These are phyloP conservation scores for Rutstroemia sp. DNA, from an alignment of 2,329 filamentous ascomycete genomes.

Conservation along the genomic window DNA sequence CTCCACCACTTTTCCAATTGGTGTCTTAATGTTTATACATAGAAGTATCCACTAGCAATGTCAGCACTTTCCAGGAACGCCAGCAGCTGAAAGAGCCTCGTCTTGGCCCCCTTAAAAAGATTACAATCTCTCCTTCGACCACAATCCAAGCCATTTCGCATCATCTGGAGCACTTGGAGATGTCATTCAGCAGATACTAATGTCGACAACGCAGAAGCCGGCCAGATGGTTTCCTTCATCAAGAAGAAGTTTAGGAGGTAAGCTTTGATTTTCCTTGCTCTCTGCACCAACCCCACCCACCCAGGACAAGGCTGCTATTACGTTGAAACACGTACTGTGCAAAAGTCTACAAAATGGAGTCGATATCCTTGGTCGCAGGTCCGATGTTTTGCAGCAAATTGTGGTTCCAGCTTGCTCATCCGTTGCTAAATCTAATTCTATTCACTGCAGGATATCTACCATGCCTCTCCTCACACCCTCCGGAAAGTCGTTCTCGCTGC, in stretches of 20 bases:
- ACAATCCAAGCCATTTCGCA: too few relatives aligned
- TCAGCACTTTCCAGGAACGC: neutral
- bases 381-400: constrained; percentile 7
- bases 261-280: neutral
- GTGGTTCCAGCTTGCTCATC: neutral
- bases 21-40: too few relatives aligned
- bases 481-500: constrained; percentile 28
- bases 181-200: neutral
- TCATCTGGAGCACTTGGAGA: neutral
- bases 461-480: constrained; percentile 22
- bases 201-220: neutral
- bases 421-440: constrained; percentile 1
- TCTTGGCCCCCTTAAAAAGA: neutral
- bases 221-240: constrained; percentile 5
- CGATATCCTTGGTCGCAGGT: neutral
- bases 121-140: too few relatives aligned
- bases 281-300: neutral
- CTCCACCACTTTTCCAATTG: neutral
- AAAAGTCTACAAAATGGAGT: neutral
- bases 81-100: constrained; percentile 6
- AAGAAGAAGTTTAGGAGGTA: constrained; percentile 6
- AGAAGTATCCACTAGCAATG: constrained; percentile 1
- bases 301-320: neutral
- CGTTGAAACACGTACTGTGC: neutral
- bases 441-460: constrained; percentile 5